Conservation (phyloP, 2,329 filamentous ascomycete genomes). For the Arthrobotrys megalospora region DNA sequence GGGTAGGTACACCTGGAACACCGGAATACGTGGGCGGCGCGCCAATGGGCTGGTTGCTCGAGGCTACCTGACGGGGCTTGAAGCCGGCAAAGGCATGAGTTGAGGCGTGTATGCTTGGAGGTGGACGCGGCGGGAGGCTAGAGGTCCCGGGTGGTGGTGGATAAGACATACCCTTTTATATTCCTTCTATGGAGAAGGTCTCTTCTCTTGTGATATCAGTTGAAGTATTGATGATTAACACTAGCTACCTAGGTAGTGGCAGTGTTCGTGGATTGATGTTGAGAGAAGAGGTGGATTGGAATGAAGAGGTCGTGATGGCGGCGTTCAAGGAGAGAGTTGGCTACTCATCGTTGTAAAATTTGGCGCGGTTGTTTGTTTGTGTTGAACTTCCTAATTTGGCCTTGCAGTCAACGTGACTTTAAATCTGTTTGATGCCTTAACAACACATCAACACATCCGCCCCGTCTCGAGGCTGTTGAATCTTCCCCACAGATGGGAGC, state of each 20-base stretch:
- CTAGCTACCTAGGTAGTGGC: neutral
- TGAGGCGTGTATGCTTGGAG: slow-evolving; percentile 82
- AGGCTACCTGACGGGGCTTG: slow-evolving; percentile 74
- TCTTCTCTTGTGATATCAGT: neutral
- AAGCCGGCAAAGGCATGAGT: slow-evolving; percentile 72
- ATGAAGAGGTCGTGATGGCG: slow-evolving; percentile 16
- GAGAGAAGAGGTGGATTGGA: slow-evolving; percentile 9
- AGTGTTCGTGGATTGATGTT: slow-evolving; percentile 10
- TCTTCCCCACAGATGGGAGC: neutral
- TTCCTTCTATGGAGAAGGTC: slow-evolving; percentile 27
- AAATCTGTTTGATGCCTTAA: slow-evolving; percentile 15
- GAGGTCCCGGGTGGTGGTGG: slow-evolving; percentile 84
- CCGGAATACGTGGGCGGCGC: slow-evolving; percentile 66
- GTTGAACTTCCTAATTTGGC: slow-evolving; percentile 1
- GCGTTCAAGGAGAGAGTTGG: slow-evolving; percentile 29
- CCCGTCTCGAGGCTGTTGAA: slow-evolving; percentile 1
- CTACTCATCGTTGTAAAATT: slow-evolving; percentile 45
- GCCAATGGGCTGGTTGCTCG: slow-evolving; percentile 65
- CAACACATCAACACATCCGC: slow-evolving; percentile 47
- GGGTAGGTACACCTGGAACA: slow-evolving; percentile 65
- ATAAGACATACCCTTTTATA: slow-evolving; percentile 77
- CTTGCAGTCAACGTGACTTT: slow-evolving; percentile 3
- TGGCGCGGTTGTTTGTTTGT: slow-evolving; percentile 18
- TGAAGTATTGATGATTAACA: neutral
- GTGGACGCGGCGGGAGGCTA: slow-evolving; percentile 71